Evolutionary conservation across 2,329 filamentous ascomycete genomes (phyloP).

Genomic region (Cladosporium sp.): DNA sequence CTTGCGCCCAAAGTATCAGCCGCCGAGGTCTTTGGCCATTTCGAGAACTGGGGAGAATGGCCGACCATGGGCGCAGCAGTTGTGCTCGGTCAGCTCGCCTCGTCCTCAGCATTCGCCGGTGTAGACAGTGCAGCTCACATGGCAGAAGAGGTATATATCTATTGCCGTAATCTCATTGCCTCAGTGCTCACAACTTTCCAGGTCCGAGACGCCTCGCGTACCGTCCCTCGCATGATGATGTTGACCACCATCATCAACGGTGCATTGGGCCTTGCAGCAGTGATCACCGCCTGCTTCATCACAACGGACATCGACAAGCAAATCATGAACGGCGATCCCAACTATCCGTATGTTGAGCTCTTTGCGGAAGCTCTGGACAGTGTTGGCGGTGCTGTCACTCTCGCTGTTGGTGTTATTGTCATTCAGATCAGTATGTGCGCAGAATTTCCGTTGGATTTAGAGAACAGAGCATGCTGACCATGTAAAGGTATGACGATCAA

Average conservation of each 20-base stretch:
- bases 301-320: slow-evolving; percentile 27
- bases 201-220: slow-evolving; percentile 17
- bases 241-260: slow-evolving; percentile 17
- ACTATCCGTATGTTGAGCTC: not conserved
- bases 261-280: slow-evolving; percentile 19
- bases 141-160: slow-evolving; percentile 14
- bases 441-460: not conserved
- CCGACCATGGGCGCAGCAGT: slow-evolving; percentile 3
- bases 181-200: no score
- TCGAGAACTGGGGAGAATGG: slow-evolving; percentile 15
- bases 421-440: not conserved
- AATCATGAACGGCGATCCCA: not conserved
- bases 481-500: slow-evolving; percentile 19
- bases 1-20: slow-evolving; percentile 10
- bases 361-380: not conserved
- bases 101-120: not conserved
- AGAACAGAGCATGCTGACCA: not conserved
- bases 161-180: no score
- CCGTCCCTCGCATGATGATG: slow-evolving; percentile 16
- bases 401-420: not conserved
- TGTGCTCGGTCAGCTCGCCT: slow-evolving; percentile 7
- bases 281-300: slow-evolving; percentile 31
- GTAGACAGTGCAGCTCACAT: slow-evolving; percentile 13
- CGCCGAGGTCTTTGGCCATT: slow-evolving; percentile 19
- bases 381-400: not conserved